Evolutionary conservation across 2,329 filamentous ascomycete species (phyloP).

Genomic region (Pseudogymnoascus verrucosus): DNA sequence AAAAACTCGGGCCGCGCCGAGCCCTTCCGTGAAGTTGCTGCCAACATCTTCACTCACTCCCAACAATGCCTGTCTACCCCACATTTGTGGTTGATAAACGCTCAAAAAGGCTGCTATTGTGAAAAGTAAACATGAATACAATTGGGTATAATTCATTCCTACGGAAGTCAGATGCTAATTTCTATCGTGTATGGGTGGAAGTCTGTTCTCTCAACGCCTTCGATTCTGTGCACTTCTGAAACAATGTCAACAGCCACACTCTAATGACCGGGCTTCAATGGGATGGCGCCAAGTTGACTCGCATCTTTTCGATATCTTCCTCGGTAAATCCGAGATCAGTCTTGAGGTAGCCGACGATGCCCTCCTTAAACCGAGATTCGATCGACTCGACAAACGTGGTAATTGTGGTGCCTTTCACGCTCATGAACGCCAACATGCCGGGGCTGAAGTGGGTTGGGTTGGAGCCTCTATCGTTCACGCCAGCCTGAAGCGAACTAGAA

Average conservation of each 20-base stretch:
- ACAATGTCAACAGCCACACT: neutral
- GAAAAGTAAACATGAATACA: neutral
- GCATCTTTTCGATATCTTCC: slow-evolving; percentile 40
- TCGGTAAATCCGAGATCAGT: slow-evolving; percentile 38
- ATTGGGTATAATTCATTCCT: neutral
- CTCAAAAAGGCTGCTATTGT: neutral
- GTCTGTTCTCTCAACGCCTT: neutral
- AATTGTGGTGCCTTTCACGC: slow-evolving; percentile 38
- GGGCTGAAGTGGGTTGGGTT: slow-evolving; percentile 29
- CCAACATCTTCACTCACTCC: neutral
- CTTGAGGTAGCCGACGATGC: slow-evolving; percentile 38
- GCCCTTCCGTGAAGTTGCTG: neutral
- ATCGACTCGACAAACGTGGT: slow-evolving; percentile 37
- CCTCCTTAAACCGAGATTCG: slow-evolving; percentile 35
- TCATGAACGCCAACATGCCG: slow-evolving; percentile 42
- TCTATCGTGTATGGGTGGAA: neutral
- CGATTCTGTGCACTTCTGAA: neutral
- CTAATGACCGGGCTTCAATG: neutral
- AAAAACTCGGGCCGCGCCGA: neutral
- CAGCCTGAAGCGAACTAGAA: slow-evolving; percentile 34
- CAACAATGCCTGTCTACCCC: neutral
- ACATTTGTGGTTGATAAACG: neutral
- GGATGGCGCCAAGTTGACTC: slow-evolving; percentile 33
- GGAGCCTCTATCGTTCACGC: slow-evolving; percentile 28
- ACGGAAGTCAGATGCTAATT: neutral